phyloP scores from a whole-genome alignment of 306 rosid genomes.

The Cyamopsis tetragonoloba region DNA sequence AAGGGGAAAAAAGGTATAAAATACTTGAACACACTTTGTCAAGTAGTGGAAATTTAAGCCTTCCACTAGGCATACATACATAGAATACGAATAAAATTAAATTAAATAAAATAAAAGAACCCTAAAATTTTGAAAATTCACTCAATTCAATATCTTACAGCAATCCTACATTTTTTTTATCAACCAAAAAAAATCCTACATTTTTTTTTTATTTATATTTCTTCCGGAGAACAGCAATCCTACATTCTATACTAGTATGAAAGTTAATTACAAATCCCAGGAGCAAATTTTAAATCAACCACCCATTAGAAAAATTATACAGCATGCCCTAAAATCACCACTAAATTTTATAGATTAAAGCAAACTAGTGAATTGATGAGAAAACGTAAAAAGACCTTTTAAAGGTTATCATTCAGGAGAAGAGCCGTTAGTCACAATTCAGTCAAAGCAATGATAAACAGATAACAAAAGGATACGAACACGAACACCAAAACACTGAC shows the following conservation, averaged over 20 bases:
- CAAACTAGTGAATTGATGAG: background rate
- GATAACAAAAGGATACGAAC: background rate
- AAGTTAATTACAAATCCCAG: background rate
- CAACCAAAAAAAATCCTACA: too few relatives aligned
- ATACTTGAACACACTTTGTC: background rate
- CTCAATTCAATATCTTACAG: background rate
- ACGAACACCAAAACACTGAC: background rate
- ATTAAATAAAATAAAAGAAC: background rate
- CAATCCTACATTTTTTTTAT: background rate
- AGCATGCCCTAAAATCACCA: background rate
- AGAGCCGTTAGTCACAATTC: constrained; percentile 13
- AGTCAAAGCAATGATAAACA: background rate
- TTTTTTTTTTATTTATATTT: too few relatives aligned
- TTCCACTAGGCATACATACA: background rate
- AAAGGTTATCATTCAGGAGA: background rate
- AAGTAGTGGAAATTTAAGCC: background rate
- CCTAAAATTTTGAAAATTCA: constrained; percentile 11
- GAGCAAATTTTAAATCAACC: constrained; percentile 17
- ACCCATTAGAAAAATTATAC: background rate
- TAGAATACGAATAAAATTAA: background rate
- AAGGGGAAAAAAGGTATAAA: background rate
- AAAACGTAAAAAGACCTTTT: background rate
- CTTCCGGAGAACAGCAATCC: background rate
- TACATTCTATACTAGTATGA: background rate
- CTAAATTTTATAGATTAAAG: background rate